Percentiles rank a stretch among this genome's conserved stretches.
Conservation (phyloP, 106 monocot genomes). For the Xerophyta viscosa region DNA sequence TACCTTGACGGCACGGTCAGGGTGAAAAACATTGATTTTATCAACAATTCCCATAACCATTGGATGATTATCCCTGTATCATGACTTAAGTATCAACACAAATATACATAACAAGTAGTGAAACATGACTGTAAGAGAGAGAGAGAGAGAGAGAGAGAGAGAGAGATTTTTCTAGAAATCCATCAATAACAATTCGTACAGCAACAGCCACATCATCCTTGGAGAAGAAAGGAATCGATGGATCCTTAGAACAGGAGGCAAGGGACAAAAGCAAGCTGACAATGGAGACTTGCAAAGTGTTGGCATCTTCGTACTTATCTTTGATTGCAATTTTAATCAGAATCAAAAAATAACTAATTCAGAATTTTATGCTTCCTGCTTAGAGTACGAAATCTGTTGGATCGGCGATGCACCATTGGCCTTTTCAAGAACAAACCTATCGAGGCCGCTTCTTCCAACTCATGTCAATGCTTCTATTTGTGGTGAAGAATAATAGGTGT, state of each 20-base stretch:
- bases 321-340: background rate
- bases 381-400: no score
- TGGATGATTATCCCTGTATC: conserved; percentile 37
- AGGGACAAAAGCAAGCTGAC: conserved; percentile 75
- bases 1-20: conserved; percentile 93
- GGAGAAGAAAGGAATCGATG: conserved; percentile 60
- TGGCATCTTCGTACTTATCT: background rate
- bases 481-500: no score
- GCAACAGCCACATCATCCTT: conserved; percentile 36
- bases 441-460: no score
- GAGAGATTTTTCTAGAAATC: conserved; percentile 80
- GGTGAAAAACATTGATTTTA: conserved; percentile 83
- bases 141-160: background rate
- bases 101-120: no score
- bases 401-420: no score
- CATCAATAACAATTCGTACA: conserved; percentile 74
- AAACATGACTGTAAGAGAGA: no score
- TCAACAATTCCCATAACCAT: conserved; percentile 36
- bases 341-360: no score
- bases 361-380: no score
- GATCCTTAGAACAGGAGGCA: conserved; percentile 33
- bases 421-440: no score
- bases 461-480: no score
- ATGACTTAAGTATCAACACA: no score
- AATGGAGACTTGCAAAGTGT: conserved; percentile 57